Conservation (phyloP, 2,329 filamentous ascomycete species). For the Beauveria pseudobassiana region DNA sequence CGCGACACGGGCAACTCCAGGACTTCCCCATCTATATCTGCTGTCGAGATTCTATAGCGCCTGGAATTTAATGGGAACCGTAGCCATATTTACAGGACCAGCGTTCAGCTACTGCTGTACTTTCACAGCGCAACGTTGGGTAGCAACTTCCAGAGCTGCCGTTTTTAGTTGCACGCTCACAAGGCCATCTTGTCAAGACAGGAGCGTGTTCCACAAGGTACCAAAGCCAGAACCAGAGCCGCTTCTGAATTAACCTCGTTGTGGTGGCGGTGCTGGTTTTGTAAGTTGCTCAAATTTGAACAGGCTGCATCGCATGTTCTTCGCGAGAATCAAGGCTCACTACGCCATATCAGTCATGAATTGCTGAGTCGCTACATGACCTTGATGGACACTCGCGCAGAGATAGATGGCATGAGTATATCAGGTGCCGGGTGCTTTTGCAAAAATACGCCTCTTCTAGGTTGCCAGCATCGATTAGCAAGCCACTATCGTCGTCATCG, state of each 20-base stretch:
- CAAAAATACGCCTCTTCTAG: no score
- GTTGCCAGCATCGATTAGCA: no score
- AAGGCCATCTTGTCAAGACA: background rate
- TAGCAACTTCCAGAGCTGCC: background rate
- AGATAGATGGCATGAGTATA: no score
- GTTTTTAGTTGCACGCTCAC: background rate
- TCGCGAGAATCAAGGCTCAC: background rate
- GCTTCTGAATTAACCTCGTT: background rate
- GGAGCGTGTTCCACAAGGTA: background rate
- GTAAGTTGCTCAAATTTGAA: background rate
- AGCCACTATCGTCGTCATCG: no score
- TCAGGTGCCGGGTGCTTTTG: no score
- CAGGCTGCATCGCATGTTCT: background rate
- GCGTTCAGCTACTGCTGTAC: background rate
- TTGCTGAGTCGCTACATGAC: background rate
- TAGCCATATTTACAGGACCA: background rate
- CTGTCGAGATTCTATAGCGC: background rate
- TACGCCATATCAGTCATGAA: background rate
- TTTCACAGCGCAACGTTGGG: background rate
- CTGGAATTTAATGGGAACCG: background rate
- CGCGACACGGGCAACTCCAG: background rate
- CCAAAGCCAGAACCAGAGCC: background rate
- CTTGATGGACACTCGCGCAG: no score
- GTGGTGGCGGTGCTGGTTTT: background rate
- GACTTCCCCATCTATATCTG: background rate